Base-by-base conservation (phyloP, 2,329 filamentous ascomycete genomes). In the Monosporascus sp. region DNA sequence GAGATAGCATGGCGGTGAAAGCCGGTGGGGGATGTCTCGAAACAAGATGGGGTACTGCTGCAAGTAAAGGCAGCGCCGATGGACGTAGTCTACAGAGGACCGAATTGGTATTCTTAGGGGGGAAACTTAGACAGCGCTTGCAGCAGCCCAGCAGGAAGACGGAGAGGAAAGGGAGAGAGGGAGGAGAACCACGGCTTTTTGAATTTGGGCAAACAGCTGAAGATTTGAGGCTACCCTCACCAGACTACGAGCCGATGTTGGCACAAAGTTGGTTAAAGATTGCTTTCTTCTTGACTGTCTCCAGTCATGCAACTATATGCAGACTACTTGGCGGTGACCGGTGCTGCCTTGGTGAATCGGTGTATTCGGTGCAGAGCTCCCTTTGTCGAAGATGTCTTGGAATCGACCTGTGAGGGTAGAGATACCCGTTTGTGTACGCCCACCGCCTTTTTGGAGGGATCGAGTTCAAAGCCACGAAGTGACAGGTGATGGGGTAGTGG, bases 1-100 rank as follows among this genome's bases (percentile, higher is more conserved):
- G 76, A 48, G 85, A 83, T 56, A 86, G 69, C 85, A 88, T 88
- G 64, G 62, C 68, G 64, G 66, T 68, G 68, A 64, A 56, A 59
- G 55, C 52, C 55, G 53, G 60, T 66, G 66, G 61, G 59, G 59
- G 56, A 65, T 72, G 69, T 70, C 67, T 72, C 58, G 67, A 68
- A 79, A 71, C 66, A 59, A 67, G 68, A 56, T 64, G 61, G 63
- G 63, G 68, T 58, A 55, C 56, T 57, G 61, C 62, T 66, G 66
- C 64, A 64, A 59, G 64, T 60, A 57, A 62, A 56, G 61, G 22
- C n/a, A 22, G 17, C 43, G 17, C 22, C 22, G 24, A 46, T 56
- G 60, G 56, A 56, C 50, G 54, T 49, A 51, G 55, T 55, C 56
- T 61, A 61, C 60, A 53, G 36, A 70, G 61, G 67, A 60, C 60